Evolutionary conservation across 1,284 basidiomycete genomes (phyloP).

Genomic region (Tilletia horrida): DNA sequence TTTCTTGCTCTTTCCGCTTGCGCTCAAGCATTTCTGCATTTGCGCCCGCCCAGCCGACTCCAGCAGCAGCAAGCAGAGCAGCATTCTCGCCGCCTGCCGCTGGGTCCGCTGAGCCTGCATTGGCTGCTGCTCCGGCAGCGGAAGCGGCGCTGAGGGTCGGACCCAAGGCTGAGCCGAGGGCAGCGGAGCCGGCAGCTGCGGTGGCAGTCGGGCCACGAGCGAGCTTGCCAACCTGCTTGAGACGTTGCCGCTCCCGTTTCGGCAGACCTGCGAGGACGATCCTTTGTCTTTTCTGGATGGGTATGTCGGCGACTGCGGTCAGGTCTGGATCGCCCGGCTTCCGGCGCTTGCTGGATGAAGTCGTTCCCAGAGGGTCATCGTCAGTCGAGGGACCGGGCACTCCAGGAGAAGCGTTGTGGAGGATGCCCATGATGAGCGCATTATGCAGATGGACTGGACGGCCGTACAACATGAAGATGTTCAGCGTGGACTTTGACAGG

Average conservation of each 20-base stretch:
- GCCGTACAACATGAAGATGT: neutral
- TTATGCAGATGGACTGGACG: constrained; percentile 56
- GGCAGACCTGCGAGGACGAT: constrained; percentile 45
- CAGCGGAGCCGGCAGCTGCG: neutral
- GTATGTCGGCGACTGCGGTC: constrained; percentile 24
- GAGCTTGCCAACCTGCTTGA: constrained; percentile 45
- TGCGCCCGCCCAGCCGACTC: constrained; percentile 49
- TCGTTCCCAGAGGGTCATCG: neutral
- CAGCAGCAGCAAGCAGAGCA: neutral
- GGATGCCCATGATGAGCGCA: constrained; percentile 56
- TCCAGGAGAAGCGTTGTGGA: constrained; percentile 55
- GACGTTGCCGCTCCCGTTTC: constrained; percentile 42
- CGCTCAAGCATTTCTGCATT: constrained; percentile 53
- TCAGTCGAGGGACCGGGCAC: constrained; percentile 39
- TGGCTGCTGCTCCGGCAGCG: neutral
- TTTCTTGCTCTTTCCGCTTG: constrained; percentile 54
- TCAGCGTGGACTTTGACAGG: neutral
- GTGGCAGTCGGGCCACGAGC: constrained; percentile 9
- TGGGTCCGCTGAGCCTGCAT: too few relatives aligned
- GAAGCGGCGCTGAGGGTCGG: constrained; percentile 10
- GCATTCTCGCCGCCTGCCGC: neutral
- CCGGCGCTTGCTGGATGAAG: neutral
- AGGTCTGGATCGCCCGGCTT: constrained; percentile 26
- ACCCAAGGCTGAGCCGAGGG: neutral
- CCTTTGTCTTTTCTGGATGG: constrained; percentile 49